Evolutionary conservation across 2,329 filamentous ascomycete genomes (phyloP), one percentile per base, ranked within the genome.

Genomic region (Malbranchea cinnamomea): DNA sequence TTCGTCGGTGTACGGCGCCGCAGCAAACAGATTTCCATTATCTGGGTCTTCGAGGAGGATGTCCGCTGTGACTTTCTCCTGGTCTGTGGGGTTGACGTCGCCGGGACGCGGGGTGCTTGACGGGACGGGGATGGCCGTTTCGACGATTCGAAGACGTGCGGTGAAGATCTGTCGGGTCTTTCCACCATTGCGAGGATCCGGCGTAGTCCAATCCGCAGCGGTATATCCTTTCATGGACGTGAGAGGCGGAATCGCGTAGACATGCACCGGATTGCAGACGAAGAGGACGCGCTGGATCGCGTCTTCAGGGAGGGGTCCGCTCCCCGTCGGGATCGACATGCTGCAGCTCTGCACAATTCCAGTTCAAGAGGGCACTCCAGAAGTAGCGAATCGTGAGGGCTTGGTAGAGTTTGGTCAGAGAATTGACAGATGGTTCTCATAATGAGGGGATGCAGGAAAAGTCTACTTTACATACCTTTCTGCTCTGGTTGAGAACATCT

Each of bases 221-320:
- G 67, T 68, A 63, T 92, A 79, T 52, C 83, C 83, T 52, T 78
- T 78, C 44, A 74, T 82, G 11, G 76, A 78, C 25, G 75, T 67
- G 34, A 84, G 63, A 14, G 83, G 82, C 11, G 83, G 83, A 52
- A 91, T 84, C 48, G 78, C 74, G 66, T 92, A 93, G 62, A 92
- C 69, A 61, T 91, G 81, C 40, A 89, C 77, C 40, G 67, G 63
- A 45, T 67, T 61, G 39, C 75, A 71, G 52, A 84, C 62, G 67
- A 82, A 85, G 52, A 91, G 76, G 50, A 89, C 65, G 52, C 82
- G 76, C 57, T 89, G 80, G 57, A 91, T 87, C 44, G 82, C 78
- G 49, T 81, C 78, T 30, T 71, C 51, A 33, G 79, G 75, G 41
- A 83, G 67, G 40, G 74, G 55, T 19, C 59, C 60, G 44, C 76